A percentile compares a stretch with the other conserved stretches of the same genome.
These are phyloP conservation scores for Prasinococcaceae sp. DNA, from an alignment of 139 green algal genomes.

Conservation along the genomic window DNA sequence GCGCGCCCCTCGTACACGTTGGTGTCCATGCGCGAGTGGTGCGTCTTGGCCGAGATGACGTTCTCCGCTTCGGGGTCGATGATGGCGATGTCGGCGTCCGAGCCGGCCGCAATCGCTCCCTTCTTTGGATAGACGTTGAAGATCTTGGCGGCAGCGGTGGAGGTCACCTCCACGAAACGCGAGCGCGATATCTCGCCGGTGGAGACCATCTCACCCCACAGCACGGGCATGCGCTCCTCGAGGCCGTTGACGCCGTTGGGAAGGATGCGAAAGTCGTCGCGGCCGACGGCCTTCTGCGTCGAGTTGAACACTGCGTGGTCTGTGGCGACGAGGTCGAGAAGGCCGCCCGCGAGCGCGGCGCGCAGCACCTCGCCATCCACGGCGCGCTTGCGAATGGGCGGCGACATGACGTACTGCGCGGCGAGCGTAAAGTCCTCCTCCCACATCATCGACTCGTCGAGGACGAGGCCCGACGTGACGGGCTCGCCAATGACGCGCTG, in stretches of 20 bases:
- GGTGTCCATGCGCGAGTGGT: constrained; percentile 77
- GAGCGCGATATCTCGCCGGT: constrained; percentile 45
- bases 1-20: constrained; percentile 82
- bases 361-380: constrained; percentile 16
- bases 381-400: constrained; percentile 62
- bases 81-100: constrained; percentile 86
- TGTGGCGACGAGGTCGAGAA: constrained; percentile 24
- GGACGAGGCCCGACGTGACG: constrained; percentile 52
- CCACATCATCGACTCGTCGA: constrained; percentile 60
- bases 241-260: constrained; percentile 94
- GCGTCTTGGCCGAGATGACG: constrained; percentile 46
- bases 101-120: constrained; percentile 48
- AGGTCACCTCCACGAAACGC: constrained; percentile 63
- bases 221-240: constrained; percentile 69
- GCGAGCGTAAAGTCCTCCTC: constrained; percentile 53
- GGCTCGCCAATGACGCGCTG: constrained; percentile 67
- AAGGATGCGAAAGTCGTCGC: constrained; percentile 73
- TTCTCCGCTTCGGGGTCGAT: constrained; percentile 62
- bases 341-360: constrained; percentile 16
- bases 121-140: constrained; percentile 92
- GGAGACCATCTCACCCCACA: constrained; percentile 25
- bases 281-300: constrained; percentile 61
- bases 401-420: constrained; percentile 79
- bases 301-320: constrained; percentile 86
- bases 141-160: constrained; percentile 57